Conservation (phyloP, 192 early-diverging fungal species). For the Mortierella antarctica region DNA sequence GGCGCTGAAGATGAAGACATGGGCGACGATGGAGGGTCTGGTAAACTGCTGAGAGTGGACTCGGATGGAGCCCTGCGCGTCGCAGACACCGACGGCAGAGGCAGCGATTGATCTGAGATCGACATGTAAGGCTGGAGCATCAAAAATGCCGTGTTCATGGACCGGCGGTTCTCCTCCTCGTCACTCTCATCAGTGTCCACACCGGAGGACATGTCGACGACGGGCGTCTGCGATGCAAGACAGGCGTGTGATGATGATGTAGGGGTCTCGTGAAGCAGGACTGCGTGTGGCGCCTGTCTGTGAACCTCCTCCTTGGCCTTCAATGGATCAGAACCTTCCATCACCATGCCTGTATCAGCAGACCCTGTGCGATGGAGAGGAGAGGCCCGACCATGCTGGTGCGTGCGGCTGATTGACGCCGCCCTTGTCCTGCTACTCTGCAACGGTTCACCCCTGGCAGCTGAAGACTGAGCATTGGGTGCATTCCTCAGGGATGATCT, state of each 20-base stretch:
- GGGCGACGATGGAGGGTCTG: not conserved
- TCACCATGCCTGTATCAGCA: not conserved
- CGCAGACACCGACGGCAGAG: not conserved
- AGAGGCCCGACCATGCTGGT: not conserved
- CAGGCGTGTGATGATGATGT: conserved; percentile 2
- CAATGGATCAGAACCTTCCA: not conserved
- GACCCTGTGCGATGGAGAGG: not conserved
- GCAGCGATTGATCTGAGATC: not conserved
- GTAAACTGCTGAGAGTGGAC: not conserved
- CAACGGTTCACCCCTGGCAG: not conserved
- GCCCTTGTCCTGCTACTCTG: too few relatives aligned
- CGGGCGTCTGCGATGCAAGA: not conserved
- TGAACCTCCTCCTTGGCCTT: conserved; percentile 9
- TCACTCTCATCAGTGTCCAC: not conserved
- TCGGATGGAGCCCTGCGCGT: not conserved
- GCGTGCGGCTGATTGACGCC: not conserved
- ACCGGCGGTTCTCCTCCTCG: not conserved
- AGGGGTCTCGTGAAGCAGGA: conserved; percentile 6
- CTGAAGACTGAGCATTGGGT: not conserved
- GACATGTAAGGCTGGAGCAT: too few relatives aligned
- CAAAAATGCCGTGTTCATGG: too few relatives aligned
- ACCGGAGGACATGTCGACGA: not conserved
- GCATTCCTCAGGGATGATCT: not conserved
- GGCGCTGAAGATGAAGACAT: not conserved
- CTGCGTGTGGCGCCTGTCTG: conserved; percentile 11